A percentile compares a stretch with the other conserved stretches of the same genome.
Conservation (phyloP, 2,329 filamentous ascomycete species). For the Claviceps citrina region DNA sequence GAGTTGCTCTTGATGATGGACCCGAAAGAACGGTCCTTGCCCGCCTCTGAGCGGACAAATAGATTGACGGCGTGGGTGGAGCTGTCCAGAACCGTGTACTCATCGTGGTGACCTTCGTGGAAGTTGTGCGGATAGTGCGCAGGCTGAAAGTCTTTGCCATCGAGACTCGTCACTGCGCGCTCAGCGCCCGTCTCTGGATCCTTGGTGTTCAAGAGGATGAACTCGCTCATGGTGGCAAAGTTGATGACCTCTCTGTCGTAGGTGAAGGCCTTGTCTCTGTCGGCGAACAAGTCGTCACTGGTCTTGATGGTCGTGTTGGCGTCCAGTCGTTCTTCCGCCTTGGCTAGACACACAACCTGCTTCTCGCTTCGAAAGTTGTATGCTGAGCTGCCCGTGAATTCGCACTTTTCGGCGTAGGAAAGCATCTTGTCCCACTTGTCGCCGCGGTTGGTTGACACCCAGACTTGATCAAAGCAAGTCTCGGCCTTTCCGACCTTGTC, state of each 20-base stretch:
- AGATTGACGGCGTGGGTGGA: slow-evolving; percentile 89
- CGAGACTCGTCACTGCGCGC: slow-evolving; percentile 67
- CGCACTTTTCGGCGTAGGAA: slow-evolving; percentile 63
- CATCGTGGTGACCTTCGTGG: slow-evolving; percentile 58
- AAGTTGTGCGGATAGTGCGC: slow-evolving; percentile 81
- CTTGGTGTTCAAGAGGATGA: slow-evolving; percentile 74
- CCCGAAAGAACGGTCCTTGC: slow-evolving; percentile 54
- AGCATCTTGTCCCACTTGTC: slow-evolving; percentile 62
- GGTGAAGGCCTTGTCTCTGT: slow-evolving; percentile 40
- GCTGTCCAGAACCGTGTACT: slow-evolving; percentile 88
- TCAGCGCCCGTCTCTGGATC: slow-evolving; percentile 54
- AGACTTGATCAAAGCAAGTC: slow-evolving; percentile 59
- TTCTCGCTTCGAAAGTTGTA: slow-evolving; percentile 36
- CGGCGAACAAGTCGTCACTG: slow-evolving; percentile 63
- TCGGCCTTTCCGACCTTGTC: slow-evolving; percentile 31
- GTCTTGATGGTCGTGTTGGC: slow-evolving; percentile 56
- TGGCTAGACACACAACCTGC: slow-evolving; percentile 43
- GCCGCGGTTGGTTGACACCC: slow-evolving; percentile 65
- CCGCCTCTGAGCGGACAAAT: slow-evolving; percentile 67
- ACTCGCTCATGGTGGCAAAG: slow-evolving; percentile 93
- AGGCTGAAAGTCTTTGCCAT: slow-evolving; percentile 67
- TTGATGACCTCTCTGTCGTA: slow-evolving; percentile 44
- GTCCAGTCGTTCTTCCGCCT: slow-evolving; percentile 41
- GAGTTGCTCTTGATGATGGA: slow-evolving; percentile 96
- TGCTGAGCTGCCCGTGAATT: slow-evolving; percentile 59